Conservation (phyloP, 345 rosid genomes). For the Odontarrhena argentea region DNA sequence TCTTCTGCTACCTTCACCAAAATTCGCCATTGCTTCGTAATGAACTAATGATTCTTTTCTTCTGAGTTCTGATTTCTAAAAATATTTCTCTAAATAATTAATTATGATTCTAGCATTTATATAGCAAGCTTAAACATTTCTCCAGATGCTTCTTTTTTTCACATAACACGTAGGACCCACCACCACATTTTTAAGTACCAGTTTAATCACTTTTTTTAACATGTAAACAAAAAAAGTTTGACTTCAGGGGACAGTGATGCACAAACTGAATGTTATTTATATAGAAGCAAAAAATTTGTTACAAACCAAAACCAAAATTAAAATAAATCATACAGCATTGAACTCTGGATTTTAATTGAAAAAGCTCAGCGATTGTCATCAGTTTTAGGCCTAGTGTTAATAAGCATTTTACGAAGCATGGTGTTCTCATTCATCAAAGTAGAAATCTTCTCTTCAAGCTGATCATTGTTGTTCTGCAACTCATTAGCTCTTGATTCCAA, state of each 20-base stretch:
- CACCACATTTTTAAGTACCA: background rate
- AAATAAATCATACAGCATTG: background rate
- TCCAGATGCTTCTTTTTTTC: constrained; percentile 31
- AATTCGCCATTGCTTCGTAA: constrained; percentile 35
- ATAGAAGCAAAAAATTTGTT: background rate
- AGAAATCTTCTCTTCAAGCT: constrained; percentile 66
- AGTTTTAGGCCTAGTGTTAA: constrained; percentile 68
- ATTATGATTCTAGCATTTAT: background rate
- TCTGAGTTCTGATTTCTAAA: background rate
- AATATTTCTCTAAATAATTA: background rate
- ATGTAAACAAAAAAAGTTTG: too few species aligned
- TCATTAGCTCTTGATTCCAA: constrained; percentile 58
- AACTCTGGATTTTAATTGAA: background rate
- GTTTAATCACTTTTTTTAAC: too few species aligned
- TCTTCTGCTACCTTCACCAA: constrained; percentile 43
- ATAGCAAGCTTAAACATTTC: constrained; percentile 33
- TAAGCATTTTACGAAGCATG: constrained; percentile 72
- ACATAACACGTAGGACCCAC: constrained; percentile 29
- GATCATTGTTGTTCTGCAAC: constrained; percentile 57
- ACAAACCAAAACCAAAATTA: background rate
- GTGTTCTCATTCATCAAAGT: constrained; percentile 66
- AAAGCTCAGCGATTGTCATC: constrained; percentile 45
- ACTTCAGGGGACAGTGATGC: background rate
- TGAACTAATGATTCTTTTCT: constrained; percentile 21
- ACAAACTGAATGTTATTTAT: background rate